Evolutionary conservation across 2,329 filamentous ascomycete species (phyloP).

Genomic region (Pseudogymnoascus sp.): DNA sequence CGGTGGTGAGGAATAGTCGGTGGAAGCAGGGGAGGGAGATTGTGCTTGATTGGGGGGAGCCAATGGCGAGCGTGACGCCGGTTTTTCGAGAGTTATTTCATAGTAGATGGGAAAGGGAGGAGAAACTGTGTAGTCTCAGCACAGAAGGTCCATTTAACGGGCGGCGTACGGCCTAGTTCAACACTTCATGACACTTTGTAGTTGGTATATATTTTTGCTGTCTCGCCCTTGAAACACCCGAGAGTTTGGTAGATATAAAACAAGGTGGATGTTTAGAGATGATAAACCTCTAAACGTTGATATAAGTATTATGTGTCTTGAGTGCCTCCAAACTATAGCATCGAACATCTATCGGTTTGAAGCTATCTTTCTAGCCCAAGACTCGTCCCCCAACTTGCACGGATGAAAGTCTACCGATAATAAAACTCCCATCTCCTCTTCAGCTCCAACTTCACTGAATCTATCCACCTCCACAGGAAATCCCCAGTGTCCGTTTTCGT

Average conservation of each 20-base stretch:
- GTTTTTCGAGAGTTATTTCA: background rate
- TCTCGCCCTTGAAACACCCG: background rate
- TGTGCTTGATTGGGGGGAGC: conserved; percentile 2
- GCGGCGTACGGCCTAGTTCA: background rate
- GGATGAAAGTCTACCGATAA: background rate
- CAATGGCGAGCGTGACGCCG: background rate
- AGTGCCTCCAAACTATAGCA: background rate
- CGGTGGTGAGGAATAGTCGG: conserved; percentile 1
- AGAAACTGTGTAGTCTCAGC: background rate
- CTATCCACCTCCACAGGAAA: background rate
- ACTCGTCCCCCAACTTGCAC: conserved; percentile 2
- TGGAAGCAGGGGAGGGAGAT: background rate
- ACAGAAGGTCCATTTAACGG: background rate
- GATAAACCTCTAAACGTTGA: background rate
- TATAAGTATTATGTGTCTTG: background rate
- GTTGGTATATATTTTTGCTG: background rate
- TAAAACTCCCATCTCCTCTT: background rate
- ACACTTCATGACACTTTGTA: background rate
- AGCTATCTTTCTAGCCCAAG: background rate
- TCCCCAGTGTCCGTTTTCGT: background rate
- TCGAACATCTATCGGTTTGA: background rate
- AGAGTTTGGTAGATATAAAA: background rate
- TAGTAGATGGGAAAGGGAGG: background rate
- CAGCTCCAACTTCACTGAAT: background rate
- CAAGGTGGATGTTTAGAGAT: background rate